A percentile compares a stretch with the other conserved stretches of the same genome.
These are phyloP conservation scores for Syncephalastrum contaminatum DNA, from an alignment of 371 early-diverging fungal species.

Conservation along the genomic window DNA sequence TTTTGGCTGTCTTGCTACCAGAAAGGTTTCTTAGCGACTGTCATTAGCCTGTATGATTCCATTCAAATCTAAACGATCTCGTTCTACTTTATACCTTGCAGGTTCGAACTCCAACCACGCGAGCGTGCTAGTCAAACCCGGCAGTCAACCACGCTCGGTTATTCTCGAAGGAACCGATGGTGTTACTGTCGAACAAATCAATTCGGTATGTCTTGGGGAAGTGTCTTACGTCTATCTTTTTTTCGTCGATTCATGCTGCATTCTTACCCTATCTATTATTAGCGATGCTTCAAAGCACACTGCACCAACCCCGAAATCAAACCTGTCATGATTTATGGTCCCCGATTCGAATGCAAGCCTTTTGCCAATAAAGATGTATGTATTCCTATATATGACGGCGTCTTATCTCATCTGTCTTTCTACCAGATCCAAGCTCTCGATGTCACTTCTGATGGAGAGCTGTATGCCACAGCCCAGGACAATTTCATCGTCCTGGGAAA, in stretches of 20 bases:
- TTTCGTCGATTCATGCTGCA: neutral
- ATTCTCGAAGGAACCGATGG: conserved; percentile 10
- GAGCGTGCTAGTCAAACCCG: neutral
- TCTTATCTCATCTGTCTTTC: neutral
- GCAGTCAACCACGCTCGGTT: neutral
- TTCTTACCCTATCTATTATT: conserved; percentile 12
- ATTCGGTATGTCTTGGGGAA: conserved; percentile 1
- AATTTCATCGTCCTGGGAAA: conserved; percentile 42
- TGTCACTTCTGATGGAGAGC: conserved; percentile 53
- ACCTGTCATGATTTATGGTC: conserved; percentile 24
- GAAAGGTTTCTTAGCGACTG: conserved; percentile 27
- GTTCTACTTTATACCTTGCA: neutral
- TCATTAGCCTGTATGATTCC: neutral
- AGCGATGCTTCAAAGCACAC: conserved; percentile 44
- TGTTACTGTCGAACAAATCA: conserved; percentile 1
- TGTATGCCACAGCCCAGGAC: conserved; percentile 51
- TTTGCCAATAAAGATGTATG: conserved; percentile 12
- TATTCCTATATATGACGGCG: neutral
- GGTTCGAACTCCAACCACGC: conserved; percentile 14
- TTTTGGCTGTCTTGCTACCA: conserved; percentile 61
- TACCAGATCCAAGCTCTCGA: conserved; percentile 47
- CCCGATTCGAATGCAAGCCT: conserved; percentile 20
- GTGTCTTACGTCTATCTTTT: neutral
- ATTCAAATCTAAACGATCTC: neutral
- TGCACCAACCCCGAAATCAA: conserved; percentile 26